Percentiles rank a stretch among this genome's conserved stretches.
Evolutionary conservation across 2,329 filamentous ascomycete genomes (phyloP).

Genomic region (Xylaria sp.): DNA sequence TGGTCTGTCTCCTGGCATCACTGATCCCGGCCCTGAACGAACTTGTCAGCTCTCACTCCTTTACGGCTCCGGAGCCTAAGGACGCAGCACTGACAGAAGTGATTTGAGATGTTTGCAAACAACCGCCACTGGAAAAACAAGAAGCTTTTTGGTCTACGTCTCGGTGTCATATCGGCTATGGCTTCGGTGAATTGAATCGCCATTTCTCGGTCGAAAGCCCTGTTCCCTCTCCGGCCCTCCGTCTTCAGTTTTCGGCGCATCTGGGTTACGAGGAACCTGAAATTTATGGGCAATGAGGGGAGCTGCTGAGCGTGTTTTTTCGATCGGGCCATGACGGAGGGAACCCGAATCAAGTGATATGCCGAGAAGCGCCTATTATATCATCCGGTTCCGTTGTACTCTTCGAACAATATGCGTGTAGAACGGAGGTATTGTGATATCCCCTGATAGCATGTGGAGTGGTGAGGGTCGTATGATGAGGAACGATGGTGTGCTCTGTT

Average conservation of each 20-base stretch:
- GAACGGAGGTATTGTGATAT: too few relatives aligned
- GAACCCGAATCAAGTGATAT: not conserved
- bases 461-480: too few relatives aligned
- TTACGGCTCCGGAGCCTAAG: not conserved
- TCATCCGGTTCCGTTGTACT: not conserved
- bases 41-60: not conserved
- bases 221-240: not conserved
- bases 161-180: not conserved
- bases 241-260: not conserved
- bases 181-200: not conserved
- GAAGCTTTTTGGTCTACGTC: not conserved
- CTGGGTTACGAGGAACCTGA: not conserved
- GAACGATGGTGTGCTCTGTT: not conserved
- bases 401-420: not conserved
- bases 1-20: not conserved
- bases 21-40: not conserved
- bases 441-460: too few relatives aligned
- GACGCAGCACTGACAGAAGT: constrained; percentile 4
- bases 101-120: constrained; percentile 1
- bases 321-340: not conserved
- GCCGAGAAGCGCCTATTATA: not conserved
- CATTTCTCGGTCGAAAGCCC: not conserved
- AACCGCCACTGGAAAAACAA: not conserved
- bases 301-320: not conserved
- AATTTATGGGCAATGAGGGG: not conserved